These are phyloP conservation scores for Sonneratia alba DNA, from an alignment of 345 rosid genomes.

Conservation along the genomic window DNA sequence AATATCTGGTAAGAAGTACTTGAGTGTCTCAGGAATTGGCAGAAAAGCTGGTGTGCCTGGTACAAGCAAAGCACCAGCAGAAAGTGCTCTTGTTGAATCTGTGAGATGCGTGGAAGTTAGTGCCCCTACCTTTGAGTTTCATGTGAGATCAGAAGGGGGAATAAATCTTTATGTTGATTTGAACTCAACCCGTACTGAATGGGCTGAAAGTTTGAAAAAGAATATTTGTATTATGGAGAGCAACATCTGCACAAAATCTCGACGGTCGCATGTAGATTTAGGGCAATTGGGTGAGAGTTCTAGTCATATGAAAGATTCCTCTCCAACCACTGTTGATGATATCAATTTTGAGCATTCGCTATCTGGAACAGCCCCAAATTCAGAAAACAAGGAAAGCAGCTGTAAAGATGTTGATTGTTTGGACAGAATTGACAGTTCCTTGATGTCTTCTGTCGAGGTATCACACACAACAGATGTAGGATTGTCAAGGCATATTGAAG, in stretches of 20 bases:
- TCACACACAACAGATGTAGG: slow-evolving; percentile 18
- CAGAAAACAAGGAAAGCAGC: slow-evolving; percentile 21
- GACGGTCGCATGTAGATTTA: slow-evolving; percentile 29
- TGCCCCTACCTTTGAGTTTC: slow-evolving; percentile 59
- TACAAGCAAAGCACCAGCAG: slow-evolving; percentile 13
- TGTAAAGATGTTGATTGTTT: slow-evolving; percentile 18
- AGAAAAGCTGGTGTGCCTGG: slow-evolving; percentile 17
- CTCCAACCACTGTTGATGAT: slow-evolving; percentile 18
- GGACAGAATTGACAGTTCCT: slow-evolving; percentile 25
- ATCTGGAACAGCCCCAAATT: slow-evolving; percentile 23
- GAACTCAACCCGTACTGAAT: slow-evolving; percentile 51
- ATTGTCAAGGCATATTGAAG: slow-evolving; percentile 19
- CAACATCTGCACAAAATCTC: slow-evolving; percentile 26
- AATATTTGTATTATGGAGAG: slow-evolving; percentile 43
- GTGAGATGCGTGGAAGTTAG: slow-evolving; percentile 16
- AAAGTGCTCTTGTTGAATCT: slow-evolving; percentile 13
- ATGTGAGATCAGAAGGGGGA: slow-evolving; percentile 63
- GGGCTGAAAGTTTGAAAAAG: slow-evolving; percentile 48
- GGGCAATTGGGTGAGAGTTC: slow-evolving; percentile 34
- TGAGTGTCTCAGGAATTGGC: slow-evolving; percentile 4
- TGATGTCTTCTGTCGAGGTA: slow-evolving; percentile 16
- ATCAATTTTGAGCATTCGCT: slow-evolving; percentile 20
- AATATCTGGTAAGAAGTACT: slow-evolving; percentile 5
- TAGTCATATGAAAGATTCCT: slow-evolving; percentile 27
- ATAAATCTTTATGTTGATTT: slow-evolving; percentile 72